Base-by-base conservation (phyloP, 108 stramenopile genomes). In the Tribonema minus region DNA sequence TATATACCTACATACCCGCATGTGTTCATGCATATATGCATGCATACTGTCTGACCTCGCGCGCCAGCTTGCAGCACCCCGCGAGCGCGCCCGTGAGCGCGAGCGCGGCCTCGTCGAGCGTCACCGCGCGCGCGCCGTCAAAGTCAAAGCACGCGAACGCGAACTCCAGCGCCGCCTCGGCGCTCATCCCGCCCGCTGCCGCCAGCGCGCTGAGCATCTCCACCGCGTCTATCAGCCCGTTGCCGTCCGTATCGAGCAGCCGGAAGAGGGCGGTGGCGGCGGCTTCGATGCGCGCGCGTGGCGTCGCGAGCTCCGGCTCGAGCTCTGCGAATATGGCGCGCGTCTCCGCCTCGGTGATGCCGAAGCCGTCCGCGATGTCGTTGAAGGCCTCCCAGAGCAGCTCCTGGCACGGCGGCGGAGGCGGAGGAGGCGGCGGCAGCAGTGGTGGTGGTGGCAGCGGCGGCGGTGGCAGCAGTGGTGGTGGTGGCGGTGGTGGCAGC, bases 301-400 rank as follows among this genome's bases (percentile, higher is more conserved):
- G 46, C 29, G 80, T 40, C 30, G 80, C 68, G 1, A 83, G 58
- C 33, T 83, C 82, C 30, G 71, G 67, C 23, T 35, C 75, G 9
- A 84, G 84, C 67, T 88, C 85, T 0, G 65, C 6, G 66, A 71
- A 80, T 3, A 81, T 81, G 30, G 60, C 83, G 15, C 37, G 75
- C 25, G 80, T 64, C 77, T 87, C 88, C n/a, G 70, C 58, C 6
- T 69, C 37, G 28, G 78, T 86, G 54, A 89, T 74, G 31, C 86
- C 89, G 37, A 87, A 88, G 37, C 89, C 88, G 60, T 89, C 89
- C 3, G 89, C 89, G 3, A 88, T 62, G 37, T 89, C 86, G 37
- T 87, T 87, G 87, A 87, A 87, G 3, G 86, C 61, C 29, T 78
- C 68, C 86, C 86, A 88, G 3, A 88, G 84, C 62, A 20, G 9